Evolutionary conservation across 2,329 filamentous ascomycete genomes (phyloP).

Genomic region (Colletotrichum sp.): DNA sequence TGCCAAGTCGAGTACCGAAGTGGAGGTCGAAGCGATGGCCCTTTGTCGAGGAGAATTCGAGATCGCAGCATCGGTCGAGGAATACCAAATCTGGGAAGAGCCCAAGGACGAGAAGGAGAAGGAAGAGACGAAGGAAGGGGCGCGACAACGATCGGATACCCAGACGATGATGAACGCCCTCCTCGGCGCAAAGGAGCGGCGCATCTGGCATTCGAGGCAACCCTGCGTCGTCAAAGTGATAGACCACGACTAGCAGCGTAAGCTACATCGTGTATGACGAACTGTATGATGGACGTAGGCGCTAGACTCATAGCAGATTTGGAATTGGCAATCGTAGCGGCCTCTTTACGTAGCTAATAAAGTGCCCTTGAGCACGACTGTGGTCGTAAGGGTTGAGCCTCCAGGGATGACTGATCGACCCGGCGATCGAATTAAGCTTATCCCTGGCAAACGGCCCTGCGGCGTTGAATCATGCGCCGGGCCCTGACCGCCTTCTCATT

Average conservation of each 20-base stretch:
- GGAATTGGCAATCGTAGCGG: constrained; percentile 4
- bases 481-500: constrained; percentile 13
- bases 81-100: constrained; percentile 64
- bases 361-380: background rate
- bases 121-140: constrained; percentile 29
- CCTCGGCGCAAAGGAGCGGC: constrained; percentile 63
- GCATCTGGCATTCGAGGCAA: constrained; percentile 69
- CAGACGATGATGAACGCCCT: constrained; percentile 63
- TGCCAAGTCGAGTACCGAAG: constrained; percentile 62
- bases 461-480: constrained; percentile 8
- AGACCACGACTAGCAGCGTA: constrained; percentile 39
- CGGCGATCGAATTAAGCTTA: constrained; percentile 9
- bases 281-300: constrained; percentile 1
- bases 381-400: background rate
- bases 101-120: constrained; percentile 32
- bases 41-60: constrained; percentile 85
- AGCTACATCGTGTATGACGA: constrained; percentile 2
- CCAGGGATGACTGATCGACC: background rate
- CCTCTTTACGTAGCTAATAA: constrained; percentile 10
- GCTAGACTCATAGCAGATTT: background rate
- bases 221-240: constrained; percentile 60
- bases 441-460: constrained; percentile 1
- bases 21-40: constrained; percentile 73
- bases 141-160: constrained; percentile 55
- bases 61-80: constrained; percentile 80